Percentiles rank a stretch among this genome's conserved stretches.
Evolutionary conservation across 352 stramenopile species (phyloP).

Genomic region (Phytophthora citrophthora): DNA sequence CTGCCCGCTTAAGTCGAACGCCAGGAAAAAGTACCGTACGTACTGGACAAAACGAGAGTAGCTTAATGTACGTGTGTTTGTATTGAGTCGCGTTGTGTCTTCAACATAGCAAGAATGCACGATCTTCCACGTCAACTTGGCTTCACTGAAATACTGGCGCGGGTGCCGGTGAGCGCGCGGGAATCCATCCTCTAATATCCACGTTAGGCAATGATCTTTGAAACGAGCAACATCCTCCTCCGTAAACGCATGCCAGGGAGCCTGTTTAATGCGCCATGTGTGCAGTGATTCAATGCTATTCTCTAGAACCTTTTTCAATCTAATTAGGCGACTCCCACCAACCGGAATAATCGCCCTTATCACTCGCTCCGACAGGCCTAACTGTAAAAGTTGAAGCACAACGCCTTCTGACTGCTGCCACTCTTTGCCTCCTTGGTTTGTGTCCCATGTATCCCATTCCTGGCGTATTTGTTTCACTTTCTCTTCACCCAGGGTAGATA

Average conservation of each 20-base stretch:
- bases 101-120: not conserved
- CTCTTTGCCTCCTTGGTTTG: not conserved
- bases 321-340: not conserved
- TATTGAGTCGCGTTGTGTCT: not conserved
- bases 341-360: constrained; percentile 9
- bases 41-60: constrained; percentile 5
- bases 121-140: not conserved
- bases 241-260: not conserved
- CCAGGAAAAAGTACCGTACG: no score
- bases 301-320: not conserved
- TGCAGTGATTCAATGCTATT: not conserved
- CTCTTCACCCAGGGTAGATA: no score
- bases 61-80: not conserved
- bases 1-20: no score
- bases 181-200: not conserved
- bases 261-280: not conserved
- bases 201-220: not conserved
- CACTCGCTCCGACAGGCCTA: constrained; percentile 8
- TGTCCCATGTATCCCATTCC: constrained; percentile 4
- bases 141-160: constrained; percentile 1
- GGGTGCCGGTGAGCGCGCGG: not conserved
- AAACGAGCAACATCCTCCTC: not conserved
- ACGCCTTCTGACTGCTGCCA: constrained; percentile 15
- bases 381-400: not conserved
- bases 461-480: not conserved